These are phyloP conservation scores for Acacia melanoxylon DNA, from an alignment of 306 rosid species.

Conservation along the genomic window DNA sequence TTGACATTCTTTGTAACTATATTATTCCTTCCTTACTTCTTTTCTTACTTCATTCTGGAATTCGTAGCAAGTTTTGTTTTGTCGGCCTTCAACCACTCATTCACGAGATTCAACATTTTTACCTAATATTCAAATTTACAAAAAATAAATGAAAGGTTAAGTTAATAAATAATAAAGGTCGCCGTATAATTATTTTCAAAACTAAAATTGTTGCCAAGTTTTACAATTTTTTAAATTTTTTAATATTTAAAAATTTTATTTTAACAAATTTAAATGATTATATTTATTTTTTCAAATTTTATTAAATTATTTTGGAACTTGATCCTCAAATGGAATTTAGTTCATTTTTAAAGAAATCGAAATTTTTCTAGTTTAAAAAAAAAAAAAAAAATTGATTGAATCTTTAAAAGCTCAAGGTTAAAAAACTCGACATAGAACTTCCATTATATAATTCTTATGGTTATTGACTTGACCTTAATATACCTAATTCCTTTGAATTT, in stretches of 20 bases:
- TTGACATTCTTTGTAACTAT: neutral
- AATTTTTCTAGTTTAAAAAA: neutral
- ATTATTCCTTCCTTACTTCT: neutral
- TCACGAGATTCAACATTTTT: neutral
- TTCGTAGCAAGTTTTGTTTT: neutral
- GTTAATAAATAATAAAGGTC: neutral
- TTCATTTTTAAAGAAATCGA: neutral
- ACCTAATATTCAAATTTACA: neutral
- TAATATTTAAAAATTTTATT: neutral
- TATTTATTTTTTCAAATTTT: neutral
- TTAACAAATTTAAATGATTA: neutral
- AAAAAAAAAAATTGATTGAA: neutral
- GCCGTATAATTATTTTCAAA: neutral
- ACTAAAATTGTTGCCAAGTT: neutral
- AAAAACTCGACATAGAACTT: neutral
- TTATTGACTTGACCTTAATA: neutral
- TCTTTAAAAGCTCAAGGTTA: neutral
- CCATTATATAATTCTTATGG: neutral
- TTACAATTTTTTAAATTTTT: neutral
- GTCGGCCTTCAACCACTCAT: neutral
- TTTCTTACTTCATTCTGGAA: neutral
- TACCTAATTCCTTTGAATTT: neutral
- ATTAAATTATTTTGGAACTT: neutral
- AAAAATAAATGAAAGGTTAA: neutral
- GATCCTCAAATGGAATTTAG: neutral